Evolutionary conservation across 257 asterid species (phyloP).

Genomic region (Osmanthus fragrans): DNA sequence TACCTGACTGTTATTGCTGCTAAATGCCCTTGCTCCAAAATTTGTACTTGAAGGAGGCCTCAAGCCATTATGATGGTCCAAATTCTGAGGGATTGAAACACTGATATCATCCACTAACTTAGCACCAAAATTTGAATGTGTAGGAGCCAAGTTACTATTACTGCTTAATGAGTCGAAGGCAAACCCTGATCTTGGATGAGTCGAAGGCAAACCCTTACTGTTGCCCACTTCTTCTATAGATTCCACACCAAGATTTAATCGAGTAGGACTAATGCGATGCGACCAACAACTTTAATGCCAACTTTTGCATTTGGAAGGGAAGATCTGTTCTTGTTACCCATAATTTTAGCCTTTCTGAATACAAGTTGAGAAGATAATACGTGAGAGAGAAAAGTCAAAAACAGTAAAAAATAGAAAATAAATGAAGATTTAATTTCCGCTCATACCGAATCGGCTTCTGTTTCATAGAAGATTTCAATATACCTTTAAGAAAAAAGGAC

Average conservation of each 20-base stretch:
- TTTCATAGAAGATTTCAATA: constrained; percentile 45
- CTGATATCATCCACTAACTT: constrained; percentile 27
- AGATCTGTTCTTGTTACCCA: constrained; percentile 46
- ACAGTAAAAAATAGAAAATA: constrained; percentile 10
- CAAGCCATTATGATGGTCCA: constrained; percentile 24
- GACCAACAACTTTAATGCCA: constrained; percentile 35
- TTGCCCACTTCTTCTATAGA: constrained; percentile 30
- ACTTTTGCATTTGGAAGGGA: constrained; percentile 33
- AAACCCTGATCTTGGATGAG: too few relatives aligned
- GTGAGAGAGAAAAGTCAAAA: constrained; percentile 13
- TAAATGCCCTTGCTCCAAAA: constrained; percentile 34
- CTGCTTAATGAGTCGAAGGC: too few relatives aligned
- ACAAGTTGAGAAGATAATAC: constrained; percentile 17
- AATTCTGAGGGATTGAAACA: constrained; percentile 33
- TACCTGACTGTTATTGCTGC: constrained; percentile 22
- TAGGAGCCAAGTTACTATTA: constrained; percentile 32
- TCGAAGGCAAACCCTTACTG: constrained; percentile 37
- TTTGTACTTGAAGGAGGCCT: constrained; percentile 27
- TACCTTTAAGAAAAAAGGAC: constrained; percentile 37
- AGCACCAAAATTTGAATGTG: constrained; percentile 33
- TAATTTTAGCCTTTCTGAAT: constrained; percentile 79
- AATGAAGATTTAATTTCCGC: constrained; percentile 7
- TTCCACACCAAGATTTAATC: constrained; percentile 19
- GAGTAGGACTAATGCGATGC: constrained; percentile 21
- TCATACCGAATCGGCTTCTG: constrained; percentile 60